Conservation (phyloP, 192 early-diverging fungal genomes). For the Jimgerdemannia lactiflua region DNA sequence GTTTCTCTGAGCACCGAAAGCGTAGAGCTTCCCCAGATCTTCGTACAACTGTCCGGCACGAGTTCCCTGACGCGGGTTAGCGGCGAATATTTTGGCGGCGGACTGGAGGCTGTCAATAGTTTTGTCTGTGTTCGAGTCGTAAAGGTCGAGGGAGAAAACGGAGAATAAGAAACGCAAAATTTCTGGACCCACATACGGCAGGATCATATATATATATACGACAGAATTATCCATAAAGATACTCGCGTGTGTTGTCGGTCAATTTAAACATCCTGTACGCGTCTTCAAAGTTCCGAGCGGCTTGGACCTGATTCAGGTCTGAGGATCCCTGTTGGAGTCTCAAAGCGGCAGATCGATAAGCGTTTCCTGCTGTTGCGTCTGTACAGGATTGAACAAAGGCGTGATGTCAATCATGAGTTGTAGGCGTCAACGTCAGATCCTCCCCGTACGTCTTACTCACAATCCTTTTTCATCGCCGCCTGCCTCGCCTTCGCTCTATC, state of each 20-base stretch:
- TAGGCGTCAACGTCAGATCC: no score
- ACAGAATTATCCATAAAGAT: background rate
- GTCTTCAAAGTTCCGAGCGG: background rate
- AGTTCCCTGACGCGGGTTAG: background rate
- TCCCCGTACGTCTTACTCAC: background rate
- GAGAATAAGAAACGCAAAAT: background rate
- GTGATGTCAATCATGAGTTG: no score
- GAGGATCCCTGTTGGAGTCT: background rate
- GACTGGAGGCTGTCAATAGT: background rate
- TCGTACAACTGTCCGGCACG: background rate
- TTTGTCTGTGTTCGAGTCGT: background rate
- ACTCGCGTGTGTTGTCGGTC: background rate
- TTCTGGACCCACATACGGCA: no score
- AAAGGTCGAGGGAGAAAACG: background rate
- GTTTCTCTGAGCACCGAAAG: background rate
- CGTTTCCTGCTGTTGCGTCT: background rate
- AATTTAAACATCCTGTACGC: background rate
- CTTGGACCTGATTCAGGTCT: background rate
- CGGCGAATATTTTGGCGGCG: background rate
- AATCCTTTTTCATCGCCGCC: background rate
- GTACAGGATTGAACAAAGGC: background rate
- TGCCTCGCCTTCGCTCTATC: background rate
- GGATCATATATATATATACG: no score
- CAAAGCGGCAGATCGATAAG: background rate
- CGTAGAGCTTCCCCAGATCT: background rate